A percentile compares a stretch with the other conserved stretches of the same genome.
phyloP scores from a whole-genome alignment of 805 yeast genomes.

The Yarrowia yakushimensis region DNA sequence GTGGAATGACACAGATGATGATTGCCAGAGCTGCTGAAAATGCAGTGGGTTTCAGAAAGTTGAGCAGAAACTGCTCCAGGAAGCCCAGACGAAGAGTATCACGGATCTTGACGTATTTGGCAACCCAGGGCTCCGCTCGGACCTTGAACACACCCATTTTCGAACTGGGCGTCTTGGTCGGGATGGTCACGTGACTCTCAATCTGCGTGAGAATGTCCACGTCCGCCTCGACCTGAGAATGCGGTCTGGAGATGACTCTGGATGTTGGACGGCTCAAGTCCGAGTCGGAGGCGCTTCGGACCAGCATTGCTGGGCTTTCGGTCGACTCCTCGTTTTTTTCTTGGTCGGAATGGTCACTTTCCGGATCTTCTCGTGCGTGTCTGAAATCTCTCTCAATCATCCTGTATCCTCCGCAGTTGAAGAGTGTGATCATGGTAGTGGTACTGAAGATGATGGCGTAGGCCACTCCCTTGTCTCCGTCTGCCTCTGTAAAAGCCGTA shows the following conservation, averaged over 20 bases:
- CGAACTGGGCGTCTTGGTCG: neutral
- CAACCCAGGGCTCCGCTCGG: neutral
- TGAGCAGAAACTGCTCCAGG: conserved; percentile 5
- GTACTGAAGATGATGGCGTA: conserved; percentile 64
- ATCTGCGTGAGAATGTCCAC: conserved; percentile 1
- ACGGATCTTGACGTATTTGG: neutral
- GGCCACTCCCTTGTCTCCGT: conserved; percentile 76
- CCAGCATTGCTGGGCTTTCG: neutral
- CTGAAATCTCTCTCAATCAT: conserved; percentile 66
- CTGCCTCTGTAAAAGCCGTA: conserved; percentile 49
- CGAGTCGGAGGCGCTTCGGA: neutral
- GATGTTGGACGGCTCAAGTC: neutral
- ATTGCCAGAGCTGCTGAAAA: conserved; percentile 63
- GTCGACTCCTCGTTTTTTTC: neutral
- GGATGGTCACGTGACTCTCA: neutral
- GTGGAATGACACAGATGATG: conserved; percentile 78
- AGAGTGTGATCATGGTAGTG: conserved; percentile 50
- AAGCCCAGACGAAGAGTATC: conserved; percentile 6
- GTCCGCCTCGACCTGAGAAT: conserved; percentile 10
- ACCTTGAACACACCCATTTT: neutral
- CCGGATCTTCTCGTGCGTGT: neutral
- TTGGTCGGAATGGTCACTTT: neutral
- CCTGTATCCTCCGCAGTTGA: conserved; percentile 72
- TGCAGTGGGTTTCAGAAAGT: conserved; percentile 66
- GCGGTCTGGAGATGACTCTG: neutral